These are phyloP conservation scores for Clonostachys byssicola DNA, from an alignment of 2,329 filamentous ascomycete species.

Conservation along the genomic window DNA sequence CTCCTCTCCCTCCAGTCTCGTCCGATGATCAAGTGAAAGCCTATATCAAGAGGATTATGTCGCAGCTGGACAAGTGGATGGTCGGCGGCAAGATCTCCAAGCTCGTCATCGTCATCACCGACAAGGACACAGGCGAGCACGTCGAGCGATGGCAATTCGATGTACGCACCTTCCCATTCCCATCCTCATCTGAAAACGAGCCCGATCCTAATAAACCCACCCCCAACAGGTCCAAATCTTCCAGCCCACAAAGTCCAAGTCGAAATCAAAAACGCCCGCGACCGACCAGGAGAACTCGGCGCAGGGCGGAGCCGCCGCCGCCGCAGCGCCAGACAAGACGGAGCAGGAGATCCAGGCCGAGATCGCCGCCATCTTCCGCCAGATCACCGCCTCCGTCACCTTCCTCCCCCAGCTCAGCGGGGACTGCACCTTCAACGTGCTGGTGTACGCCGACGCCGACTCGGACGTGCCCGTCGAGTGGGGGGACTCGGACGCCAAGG, in stretches of 20 bases:
- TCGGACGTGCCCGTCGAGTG: slow-evolving; percentile 96
- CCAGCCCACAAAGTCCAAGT: slow-evolving; percentile 22
- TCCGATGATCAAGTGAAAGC: slow-evolving; percentile 97
- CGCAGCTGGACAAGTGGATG: slow-evolving; percentile 97
- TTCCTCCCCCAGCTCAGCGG: slow-evolving; percentile 87
- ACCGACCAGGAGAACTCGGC: slow-evolving; percentile 68
- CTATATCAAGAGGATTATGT: slow-evolving; percentile 99
- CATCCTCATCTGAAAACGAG: slow-evolving; percentile 1
- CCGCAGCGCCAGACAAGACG: slow-evolving; percentile 63
- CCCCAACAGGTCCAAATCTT: slow-evolving; percentile 30
- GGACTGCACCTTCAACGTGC: slow-evolving; percentile 96
- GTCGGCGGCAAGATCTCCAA: slow-evolving; percentile 94
- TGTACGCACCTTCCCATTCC: slow-evolving; percentile 38
- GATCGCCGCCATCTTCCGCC: slow-evolving; percentile 94
- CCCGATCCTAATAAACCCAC: slow-evolving; percentile 2
- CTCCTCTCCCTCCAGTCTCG: slow-evolving; percentile 55
- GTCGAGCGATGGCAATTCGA: slow-evolving; percentile 98
- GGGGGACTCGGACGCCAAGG: slow-evolving; percentile 97
- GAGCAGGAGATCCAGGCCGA: slow-evolving; percentile 92
- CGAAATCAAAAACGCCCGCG: slow-evolving; percentile 36
- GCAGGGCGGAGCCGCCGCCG: slow-evolving; percentile 21
- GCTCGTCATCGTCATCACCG: slow-evolving; percentile 92
- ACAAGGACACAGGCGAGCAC: slow-evolving; percentile 94
- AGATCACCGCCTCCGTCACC: slow-evolving; percentile 96
- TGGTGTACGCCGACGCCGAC: slow-evolving; percentile 96